Base-by-base conservation (phyloP, 257 asterid genomes). In the Solanum phureja region DNA sequence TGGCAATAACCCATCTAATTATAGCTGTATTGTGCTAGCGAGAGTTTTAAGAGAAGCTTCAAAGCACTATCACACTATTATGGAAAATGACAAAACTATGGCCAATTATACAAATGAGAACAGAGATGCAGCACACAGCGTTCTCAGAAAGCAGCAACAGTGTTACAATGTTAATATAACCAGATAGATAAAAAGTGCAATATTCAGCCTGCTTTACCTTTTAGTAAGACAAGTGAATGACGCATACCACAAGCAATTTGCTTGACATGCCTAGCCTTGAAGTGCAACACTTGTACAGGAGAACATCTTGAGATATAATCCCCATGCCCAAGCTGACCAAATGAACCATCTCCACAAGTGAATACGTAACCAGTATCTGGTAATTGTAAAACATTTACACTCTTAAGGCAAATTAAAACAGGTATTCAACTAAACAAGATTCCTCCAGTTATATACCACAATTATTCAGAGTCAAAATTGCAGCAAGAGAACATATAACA, bases 221-320 rank as follows among this genome's bases (percentile, higher is more conserved):
- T 86, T 72, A 95, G 90, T 87, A 94, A 91, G 88, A 93, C 95
- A 34, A 97, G 90, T 1, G 99, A 90, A 90, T 97, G 99, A 29
- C 99, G 98, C 98, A 94, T 93, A 19, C 99, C 99, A 91, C 98
- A 95, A 87, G 98, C 98, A 88, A 95, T 93, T 91, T 95, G 95
- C 87, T 89, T 85, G 37, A 92, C 94, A 12, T 84, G 91, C 87
- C 79, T 90, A 72, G 94, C 88, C 76, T 91, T 84, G n/a, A 97
- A 94, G 88, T 79, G 90, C 24, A 90, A 62, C 75, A 97, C 92
- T 89, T 90, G 66, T 27, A 83, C 76, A 27, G 99, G 99, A 62
- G 68, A 91, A 90, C 90, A 87, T 46, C 79, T 93, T 33, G 96
- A 92, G 83, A 83, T 72, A 85, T 88, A 90, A 89, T 94, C 95